These are phyloP conservation scores for Pyronema omphalodes DNA, from an alignment of 495 filamentous ascomycete genomes.

Conservation along the genomic window DNA sequence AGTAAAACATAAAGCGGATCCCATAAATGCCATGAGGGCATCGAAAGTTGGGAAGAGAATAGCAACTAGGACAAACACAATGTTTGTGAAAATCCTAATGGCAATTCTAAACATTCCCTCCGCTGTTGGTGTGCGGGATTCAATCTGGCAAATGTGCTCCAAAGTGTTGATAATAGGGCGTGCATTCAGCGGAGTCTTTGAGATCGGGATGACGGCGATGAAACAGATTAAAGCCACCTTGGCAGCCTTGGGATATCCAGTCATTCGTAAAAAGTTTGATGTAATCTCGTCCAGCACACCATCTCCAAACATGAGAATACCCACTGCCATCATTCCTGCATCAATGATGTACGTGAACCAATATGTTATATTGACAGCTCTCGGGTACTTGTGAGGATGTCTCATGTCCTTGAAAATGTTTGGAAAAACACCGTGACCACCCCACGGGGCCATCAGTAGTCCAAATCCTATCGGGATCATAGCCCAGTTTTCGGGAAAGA, in stretches of 20 bases:
- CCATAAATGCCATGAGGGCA: constrained; percentile 84
- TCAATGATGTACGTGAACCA: constrained; percentile 82
- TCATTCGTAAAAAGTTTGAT: constrained; percentile 56
- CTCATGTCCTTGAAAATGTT: constrained; percentile 98
- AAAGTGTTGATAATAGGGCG: constrained; percentile 71
- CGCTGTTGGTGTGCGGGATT: constrained; percentile 35
- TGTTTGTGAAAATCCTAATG: constrained; percentile 41
- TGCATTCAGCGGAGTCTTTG: constrained; percentile 83
- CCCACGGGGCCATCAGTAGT: constrained; percentile 94
- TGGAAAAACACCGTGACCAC: constrained; percentile 86
- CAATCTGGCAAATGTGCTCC: constrained; percentile 62
- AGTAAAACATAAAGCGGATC: constrained; percentile 75
- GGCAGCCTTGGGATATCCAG: constrained; percentile 55
- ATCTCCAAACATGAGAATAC: constrained; percentile 87
- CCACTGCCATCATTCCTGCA: constrained; percentile 57
- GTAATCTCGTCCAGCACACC: constrained; percentile 73
- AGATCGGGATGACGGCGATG: constrained; percentile 82
- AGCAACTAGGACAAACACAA: constrained; percentile 46
- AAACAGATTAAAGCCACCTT: constrained; percentile 64
- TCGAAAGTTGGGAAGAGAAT: constrained; percentile 81
- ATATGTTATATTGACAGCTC: constrained; percentile 63
- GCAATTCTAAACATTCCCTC: constrained; percentile 39
- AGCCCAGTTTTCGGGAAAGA: constrained; percentile 71
- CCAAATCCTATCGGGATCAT: constrained; percentile 85
- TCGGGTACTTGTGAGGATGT: constrained; percentile 69